Conservation (phyloP, 1,139 yeast species). For the Pichia sp. region DNA sequence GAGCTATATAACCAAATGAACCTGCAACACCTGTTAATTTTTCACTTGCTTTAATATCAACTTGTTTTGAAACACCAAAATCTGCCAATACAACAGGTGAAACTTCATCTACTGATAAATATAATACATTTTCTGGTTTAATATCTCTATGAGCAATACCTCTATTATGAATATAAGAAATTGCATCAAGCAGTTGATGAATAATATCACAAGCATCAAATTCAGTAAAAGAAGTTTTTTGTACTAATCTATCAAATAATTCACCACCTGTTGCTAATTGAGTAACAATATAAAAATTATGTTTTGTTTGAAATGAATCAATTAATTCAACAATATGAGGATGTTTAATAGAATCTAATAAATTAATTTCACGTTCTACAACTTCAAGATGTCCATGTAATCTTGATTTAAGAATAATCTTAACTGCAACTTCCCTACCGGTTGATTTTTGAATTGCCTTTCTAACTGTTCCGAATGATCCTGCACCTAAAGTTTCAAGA, state of each 20-base stretch:
- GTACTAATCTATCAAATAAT: constrained; percentile 79
- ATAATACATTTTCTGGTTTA: constrained; percentile 70
- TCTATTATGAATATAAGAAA: constrained; percentile 68
- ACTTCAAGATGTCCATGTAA: constrained; percentile 46
- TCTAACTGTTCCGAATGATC: constrained; percentile 52
- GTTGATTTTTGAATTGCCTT: constrained; percentile 41
- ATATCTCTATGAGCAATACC: constrained; percentile 91
- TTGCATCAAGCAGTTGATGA: constrained; percentile 67
- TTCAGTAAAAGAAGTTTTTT: constrained; percentile 70
- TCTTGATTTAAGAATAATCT: constrained; percentile 49
- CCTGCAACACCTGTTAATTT: constrained; percentile 58
- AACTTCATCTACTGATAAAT: constrained; percentile 36
- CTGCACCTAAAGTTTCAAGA: constrained; percentile 52
- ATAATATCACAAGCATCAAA: constrained; percentile 68
- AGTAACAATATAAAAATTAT: constrained; percentile 82
- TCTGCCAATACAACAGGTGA: constrained; percentile 57
- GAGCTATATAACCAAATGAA: constrained; percentile 56
- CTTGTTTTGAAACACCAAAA: constrained; percentile 51
- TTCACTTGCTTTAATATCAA: constrained; percentile 42
- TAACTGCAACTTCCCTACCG: constrained; percentile 49
- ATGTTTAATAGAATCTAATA: constrained; percentile 47
- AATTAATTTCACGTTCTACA: constrained; percentile 43
- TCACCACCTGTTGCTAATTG: constrained; percentile 81
- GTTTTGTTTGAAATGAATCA: constrained; percentile 86
- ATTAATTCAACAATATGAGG: constrained; percentile 74